Evolutionary conservation across 768 basidiomycete genomes (phyloP), one percentile per base, ranked within the genome.

Genomic region (Pisolithus microcarpus): DNA sequence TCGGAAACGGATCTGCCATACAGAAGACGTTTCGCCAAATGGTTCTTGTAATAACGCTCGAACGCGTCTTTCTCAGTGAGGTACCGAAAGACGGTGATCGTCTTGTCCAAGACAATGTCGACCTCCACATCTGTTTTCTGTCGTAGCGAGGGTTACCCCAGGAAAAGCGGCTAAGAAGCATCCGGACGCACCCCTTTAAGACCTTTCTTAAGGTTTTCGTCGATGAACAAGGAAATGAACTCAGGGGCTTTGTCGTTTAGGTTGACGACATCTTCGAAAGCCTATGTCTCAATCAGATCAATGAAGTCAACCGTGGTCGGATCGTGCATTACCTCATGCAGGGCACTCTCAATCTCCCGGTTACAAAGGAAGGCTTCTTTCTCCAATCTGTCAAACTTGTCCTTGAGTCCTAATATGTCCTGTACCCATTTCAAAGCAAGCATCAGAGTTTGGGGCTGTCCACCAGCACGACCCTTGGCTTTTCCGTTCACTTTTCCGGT

Each of bases 61-160:
- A 99, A 99, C 13, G 92, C 80, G 62, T 99, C 96, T 69, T 98
- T 98, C 68, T 98, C 94, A 2, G 82, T 77, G 51, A 98, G 75
- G 71, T 83, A 99, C 45, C 95, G 80, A 79, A 99, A 99, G 26
- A 98, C 81, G 21, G 84, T 89, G 66, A 97, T 96, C 0, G 96
- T 94, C 72, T 96, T 97, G 63, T 97, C 95, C 53, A 99, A 72
- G 5, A 95, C 80, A 31, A 67, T 65, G 58, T 98, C 95, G 47
- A 98, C 85, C 62, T 99, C 96, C 18, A 77, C 73, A 52, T 98
- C 96, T 24, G 89, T 82, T 94, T 96, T 97, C 96, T 97, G 61
- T 1, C 50, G 3, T 30, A 42, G 15, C 30, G 36, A 19, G 24
- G 26, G 31, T 55, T 16, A 52, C 37, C 28, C 45, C 13, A 39